Evolutionary conservation across 2,329 filamentous ascomycete species (phyloP).

Genomic region (Seiridium cupressi): DNA sequence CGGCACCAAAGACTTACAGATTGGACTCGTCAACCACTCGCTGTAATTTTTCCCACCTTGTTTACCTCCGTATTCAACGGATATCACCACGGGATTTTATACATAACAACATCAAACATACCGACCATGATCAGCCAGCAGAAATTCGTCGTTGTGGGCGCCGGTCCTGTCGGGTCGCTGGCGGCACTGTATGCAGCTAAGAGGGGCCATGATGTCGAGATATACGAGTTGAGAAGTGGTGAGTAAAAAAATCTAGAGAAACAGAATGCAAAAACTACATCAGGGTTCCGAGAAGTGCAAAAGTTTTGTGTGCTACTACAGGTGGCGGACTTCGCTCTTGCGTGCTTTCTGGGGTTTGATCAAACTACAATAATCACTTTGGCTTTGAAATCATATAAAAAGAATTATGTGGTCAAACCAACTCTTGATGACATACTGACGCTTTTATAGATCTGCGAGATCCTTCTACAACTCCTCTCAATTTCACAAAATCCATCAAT

Average conservation of each 20-base stretch:
- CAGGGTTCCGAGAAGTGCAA: no score
- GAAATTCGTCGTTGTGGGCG: constrained; percentile 83
- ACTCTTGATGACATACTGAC: background rate
- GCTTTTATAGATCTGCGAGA: constrained; percentile 76
- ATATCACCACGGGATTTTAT: no score
- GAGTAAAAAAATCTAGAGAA: constrained; percentile 31
- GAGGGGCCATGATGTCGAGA: constrained; percentile 83
- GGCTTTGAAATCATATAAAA: background rate
- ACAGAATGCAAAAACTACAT: no score
- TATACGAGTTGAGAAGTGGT: constrained; percentile 94
- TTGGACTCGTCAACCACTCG: no score
- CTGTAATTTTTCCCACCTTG: no score
- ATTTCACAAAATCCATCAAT: constrained; percentile 99
- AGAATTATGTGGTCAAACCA: background rate
- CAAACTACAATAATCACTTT: no score
- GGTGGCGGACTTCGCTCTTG: no score
- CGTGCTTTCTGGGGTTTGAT: no score
- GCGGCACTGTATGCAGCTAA: constrained; percentile 90
- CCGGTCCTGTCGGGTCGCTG: constrained; percentile 88
- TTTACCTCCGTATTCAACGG: no score
- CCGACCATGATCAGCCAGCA: constrained; percentile 38
- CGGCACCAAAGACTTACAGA: no score
- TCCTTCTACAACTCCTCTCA: constrained; percentile 77
- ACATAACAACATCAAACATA: background rate
- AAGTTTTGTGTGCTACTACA: no score